A percentile compares a stretch with the other conserved stretches of the same genome.
These are phyloP conservation scores for Neurospora pannonica DNA, from an alignment of 495 filamentous ascomycete genomes.

Conservation along the genomic window DNA sequence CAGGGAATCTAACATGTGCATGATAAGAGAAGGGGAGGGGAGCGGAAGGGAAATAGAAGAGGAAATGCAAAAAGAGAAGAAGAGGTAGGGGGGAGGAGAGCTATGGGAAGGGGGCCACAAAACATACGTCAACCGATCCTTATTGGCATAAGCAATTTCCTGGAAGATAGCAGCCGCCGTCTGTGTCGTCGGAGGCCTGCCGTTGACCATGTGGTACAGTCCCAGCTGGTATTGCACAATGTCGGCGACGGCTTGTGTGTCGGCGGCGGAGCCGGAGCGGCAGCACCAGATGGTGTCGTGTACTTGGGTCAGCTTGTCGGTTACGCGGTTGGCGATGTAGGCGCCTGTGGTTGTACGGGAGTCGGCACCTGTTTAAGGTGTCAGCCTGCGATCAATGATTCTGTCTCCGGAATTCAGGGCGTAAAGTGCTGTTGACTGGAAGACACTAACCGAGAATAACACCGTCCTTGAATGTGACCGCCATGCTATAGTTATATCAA, in stretches of 20 bases:
- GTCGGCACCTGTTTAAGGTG: slow-evolving; percentile 56
- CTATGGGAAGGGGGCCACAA: neutral
- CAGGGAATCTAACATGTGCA: neutral
- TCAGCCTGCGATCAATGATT: neutral
- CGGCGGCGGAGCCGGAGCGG: slow-evolving; percentile 88
- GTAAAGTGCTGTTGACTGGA: neutral
- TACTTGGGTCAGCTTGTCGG: slow-evolving; percentile 96
- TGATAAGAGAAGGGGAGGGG: neutral
- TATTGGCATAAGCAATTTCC: slow-evolving; percentile 95
- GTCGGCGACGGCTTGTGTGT: slow-evolving; percentile 95
- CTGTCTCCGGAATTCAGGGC: neutral
- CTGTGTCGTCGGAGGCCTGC: slow-evolving; percentile 82
- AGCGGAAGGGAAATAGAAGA: neutral
- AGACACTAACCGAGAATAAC: slow-evolving; percentile 70
- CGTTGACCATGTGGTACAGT: slow-evolving; percentile 80
- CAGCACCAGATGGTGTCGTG: slow-evolving; percentile 99
- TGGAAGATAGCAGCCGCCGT: slow-evolving; percentile 92
- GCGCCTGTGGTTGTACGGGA: slow-evolving; percentile 97
- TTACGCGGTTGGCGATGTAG: slow-evolving; percentile 98
- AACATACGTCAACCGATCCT: slow-evolving; percentile 71
- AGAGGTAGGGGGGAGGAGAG: neutral
- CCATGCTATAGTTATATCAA: slow-evolving; percentile 47
- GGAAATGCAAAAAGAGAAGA: neutral
- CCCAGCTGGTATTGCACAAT: slow-evolving; percentile 94
- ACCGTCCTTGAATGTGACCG: slow-evolving; percentile 94